Evolutionary conservation across 2,329 filamentous ascomycete genomes (phyloP), one percentile per base, ranked within the genome.

Genomic region (Aspergillus sp.): DNA sequence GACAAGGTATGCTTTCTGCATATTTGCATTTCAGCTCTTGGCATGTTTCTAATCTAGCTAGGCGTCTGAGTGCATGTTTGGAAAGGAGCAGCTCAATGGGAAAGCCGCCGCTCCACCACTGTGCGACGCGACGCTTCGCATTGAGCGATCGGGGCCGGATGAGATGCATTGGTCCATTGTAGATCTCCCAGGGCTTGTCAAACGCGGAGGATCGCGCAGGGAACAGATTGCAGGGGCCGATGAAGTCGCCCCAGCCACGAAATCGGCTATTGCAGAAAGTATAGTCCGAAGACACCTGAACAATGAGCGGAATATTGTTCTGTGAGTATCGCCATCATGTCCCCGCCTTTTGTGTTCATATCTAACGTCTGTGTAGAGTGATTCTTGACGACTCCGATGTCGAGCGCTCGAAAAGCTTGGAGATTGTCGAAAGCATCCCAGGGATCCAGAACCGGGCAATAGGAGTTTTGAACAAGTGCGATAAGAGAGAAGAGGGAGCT

Each of bases 131-230:
- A 30, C 34, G 7, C 77, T 87, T 5, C 80, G 84, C 1, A 79
- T 87, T 0, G 84, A 87, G 63, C 80, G 86, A 66, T 79, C 77
- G 11, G 84, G 85, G 0, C 83, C 84, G 0, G 80, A 84, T 11
- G 81, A 83, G 74, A 83, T 83, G 1, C 77, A 87, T 15, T 70
- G 88, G 44, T 87, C 83, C 0, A 76, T 87, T 1, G 83, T 87
- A 7, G 85, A 88, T 68, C 74, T 88, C 34, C 85, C 85, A 0
- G 84, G 85, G 2, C 73, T 88, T 1, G 81, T 86, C 27, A 77
- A 80, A 6, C 20, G 24, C 0, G 42, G 42, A 24, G 42, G 15
- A 13, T 24, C 20, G 13, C 3, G 19, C 5, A 45, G 5, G 39
- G 39, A 17, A 3, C 5, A 17, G 15, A 40, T 11, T 15, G 17